phyloP scores from a whole-genome alignment of 2,329 filamentous ascomycete species.

The Venturia pyrina region DNA sequence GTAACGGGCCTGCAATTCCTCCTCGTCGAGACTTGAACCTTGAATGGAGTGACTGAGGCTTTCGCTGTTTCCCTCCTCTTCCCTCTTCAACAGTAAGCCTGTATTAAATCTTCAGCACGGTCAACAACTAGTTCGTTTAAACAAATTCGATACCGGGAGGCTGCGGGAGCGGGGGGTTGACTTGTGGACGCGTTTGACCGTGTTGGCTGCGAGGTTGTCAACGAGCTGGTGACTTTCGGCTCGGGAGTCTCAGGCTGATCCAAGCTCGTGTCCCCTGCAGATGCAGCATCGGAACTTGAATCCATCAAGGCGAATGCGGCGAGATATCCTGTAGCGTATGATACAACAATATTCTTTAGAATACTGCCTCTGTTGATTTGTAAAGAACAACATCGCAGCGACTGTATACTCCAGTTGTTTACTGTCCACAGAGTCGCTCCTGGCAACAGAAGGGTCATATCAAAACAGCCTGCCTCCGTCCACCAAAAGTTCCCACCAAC shows the following conservation, averaged over 20 bases:
- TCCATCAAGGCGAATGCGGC: neutral
- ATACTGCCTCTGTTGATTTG: neutral
- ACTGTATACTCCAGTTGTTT: neutral
- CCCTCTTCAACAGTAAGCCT: neutral
- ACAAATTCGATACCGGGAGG: neutral
- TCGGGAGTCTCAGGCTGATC: neutral
- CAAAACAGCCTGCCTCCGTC: neutral
- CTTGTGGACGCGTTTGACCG: neutral
- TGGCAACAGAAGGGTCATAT: neutral
- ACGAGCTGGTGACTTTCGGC: neutral
- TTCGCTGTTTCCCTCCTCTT: too few species aligned
- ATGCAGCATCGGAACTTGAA: too few species aligned
- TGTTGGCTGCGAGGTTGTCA: neutral
- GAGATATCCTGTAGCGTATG: neutral
- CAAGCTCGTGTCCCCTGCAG: neutral
- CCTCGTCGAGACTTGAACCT: too few species aligned
- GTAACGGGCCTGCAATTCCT: neutral
- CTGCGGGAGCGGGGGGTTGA: neutral
- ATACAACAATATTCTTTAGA: neutral
- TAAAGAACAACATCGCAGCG: neutral
- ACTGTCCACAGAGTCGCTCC: neutral
- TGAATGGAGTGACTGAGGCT: neutral
- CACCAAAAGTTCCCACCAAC: neutral
- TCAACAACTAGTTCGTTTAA: neutral
- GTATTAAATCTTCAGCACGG: neutral